A percentile compares a stretch with the other conserved stretches of the same genome.
Evolutionary conservation across 2,329 filamentous ascomycete genomes (phyloP).

Genomic region (Cadophora gregata): DNA sequence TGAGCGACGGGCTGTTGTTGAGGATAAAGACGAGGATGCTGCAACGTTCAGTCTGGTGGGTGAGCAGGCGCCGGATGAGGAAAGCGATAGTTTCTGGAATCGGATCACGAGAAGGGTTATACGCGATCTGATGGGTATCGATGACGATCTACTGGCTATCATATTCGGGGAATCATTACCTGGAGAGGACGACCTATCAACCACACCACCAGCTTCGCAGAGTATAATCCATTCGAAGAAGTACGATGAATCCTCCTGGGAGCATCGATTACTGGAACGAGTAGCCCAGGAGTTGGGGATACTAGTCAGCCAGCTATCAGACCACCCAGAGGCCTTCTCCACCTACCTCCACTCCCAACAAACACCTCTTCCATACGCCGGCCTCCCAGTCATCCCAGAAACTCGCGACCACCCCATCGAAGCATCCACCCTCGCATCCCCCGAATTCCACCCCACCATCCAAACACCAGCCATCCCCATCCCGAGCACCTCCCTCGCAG

Average conservation of each 20-base stretch:
- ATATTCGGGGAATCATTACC: constrained; percentile 84
- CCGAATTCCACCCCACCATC: constrained; percentile 41
- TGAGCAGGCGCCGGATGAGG: constrained; percentile 49
- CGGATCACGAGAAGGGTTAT: constrained; percentile 86
- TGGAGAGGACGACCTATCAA: constrained; percentile 47
- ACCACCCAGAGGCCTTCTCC: constrained; percentile 87
- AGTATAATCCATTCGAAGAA: constrained; percentile 23
- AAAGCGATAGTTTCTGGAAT: constrained; percentile 75
- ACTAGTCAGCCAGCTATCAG: constrained; percentile 81
- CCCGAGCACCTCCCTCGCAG: constrained; percentile 27
- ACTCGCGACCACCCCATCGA: constrained; percentile 41
- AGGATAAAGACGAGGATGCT: constrained; percentile 43
- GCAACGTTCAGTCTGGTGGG: constrained; percentile 41
- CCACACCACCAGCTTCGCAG: constrained; percentile 34
- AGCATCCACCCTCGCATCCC: constrained; percentile 25
- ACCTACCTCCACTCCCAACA: constrained; percentile 74
- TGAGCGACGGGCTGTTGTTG: constrained; percentile 44
- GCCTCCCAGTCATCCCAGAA: constrained; percentile 71
- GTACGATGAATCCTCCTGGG: constrained; percentile 62
- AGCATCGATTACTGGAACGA: constrained; percentile 78
- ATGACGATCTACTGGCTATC: constrained; percentile 82
- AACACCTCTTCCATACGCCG: constrained; percentile 76
- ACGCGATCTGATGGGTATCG: constrained; percentile 87
- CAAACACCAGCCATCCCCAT: constrained; percentile 36
- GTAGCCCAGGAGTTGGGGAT: constrained; percentile 87